These are phyloP conservation scores for Globisporangium iwayamae DNA, from an alignment of 352 stramenopile species.

Conservation along the genomic window DNA sequence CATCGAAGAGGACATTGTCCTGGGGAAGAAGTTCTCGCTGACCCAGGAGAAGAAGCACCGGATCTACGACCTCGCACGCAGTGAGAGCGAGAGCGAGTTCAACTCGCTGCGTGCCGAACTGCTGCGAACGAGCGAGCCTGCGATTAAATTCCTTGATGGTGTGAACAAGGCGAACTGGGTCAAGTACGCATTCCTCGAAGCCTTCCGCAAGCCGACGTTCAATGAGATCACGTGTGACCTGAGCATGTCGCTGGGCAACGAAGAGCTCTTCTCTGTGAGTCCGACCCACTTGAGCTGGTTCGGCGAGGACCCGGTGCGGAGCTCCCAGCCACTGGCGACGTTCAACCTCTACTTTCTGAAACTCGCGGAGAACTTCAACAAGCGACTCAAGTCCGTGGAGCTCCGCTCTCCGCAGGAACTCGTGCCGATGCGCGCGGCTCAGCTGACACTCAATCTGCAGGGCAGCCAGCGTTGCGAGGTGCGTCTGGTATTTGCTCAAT, in stretches of 20 bases:
- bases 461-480: conserved; percentile 78
- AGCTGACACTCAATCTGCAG: conserved; percentile 68
- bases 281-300: conserved; percentile 55
- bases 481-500: conserved; percentile 7
- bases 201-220: conserved; percentile 64
- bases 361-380: conserved; percentile 66
- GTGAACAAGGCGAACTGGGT: conserved; percentile 62
- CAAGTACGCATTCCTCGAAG: conserved; percentile 73
- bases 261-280: conserved; percentile 39
- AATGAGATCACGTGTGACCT: conserved; percentile 71
- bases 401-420: conserved; percentile 52
- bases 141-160: conserved; percentile 51
- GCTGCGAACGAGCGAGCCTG: conserved; percentile 44
- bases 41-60: conserved; percentile 62
- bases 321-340: conserved; percentile 55
- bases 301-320: conserved; percentile 49
- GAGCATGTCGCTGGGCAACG: conserved; percentile 33
- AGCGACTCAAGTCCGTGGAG: conserved; percentile 54
- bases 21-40: conserved; percentile 55
- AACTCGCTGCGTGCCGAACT: conserved; percentile 54
- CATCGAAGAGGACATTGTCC: conserved; percentile 64
- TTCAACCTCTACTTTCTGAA: conserved; percentile 78
- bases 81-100: conserved; percentile 69
- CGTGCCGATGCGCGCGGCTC: conserved; percentile 52
- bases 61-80: conserved; percentile 66